A percentile compares a stretch with the other conserved stretches of the same genome.
Conservation (phyloP, 192 early-diverging fungal genomes). For the Lunasporangiospora selenospora region DNA sequence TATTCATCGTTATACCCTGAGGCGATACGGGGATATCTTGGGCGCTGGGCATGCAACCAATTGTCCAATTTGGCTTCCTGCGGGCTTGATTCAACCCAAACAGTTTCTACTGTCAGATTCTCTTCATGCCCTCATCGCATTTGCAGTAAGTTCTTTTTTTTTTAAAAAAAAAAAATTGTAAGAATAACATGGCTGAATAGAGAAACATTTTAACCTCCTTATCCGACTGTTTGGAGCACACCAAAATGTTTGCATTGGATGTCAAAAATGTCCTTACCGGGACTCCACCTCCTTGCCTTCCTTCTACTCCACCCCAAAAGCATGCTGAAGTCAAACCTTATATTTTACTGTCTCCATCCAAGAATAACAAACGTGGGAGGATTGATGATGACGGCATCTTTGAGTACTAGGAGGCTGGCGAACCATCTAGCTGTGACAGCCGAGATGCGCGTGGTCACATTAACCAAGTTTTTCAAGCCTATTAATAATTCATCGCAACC, state of each 20-base stretch:
- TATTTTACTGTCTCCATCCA: slow-evolving; percentile 1
- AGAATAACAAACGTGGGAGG: no score
- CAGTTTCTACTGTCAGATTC: neutral
- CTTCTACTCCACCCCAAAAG: slow-evolving; percentile 3
- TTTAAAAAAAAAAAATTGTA: no score
- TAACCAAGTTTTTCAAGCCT: no score
- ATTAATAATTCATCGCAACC: no score
- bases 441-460: no score
- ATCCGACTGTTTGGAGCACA: slow-evolving; percentile 10
- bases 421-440: no score
- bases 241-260: slow-evolving; percentile 1
- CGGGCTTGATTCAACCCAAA: neutral
- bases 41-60: neutral
- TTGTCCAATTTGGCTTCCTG: neutral
- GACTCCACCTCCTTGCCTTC: neutral
- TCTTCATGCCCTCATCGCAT: slow-evolving; percentile 6
- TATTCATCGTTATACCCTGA: slow-evolving; percentile 3
- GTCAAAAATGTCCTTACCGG: neutral
- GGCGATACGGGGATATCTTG: slow-evolving; percentile 2
- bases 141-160: no score
- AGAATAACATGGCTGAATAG: neutral
- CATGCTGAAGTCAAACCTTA: neutral
- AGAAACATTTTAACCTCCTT: neutral
- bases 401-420: no score
- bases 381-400: no score